Conservation (phyloP, 2,329 filamentous ascomycete genomes). For the Clonostachys byssicola region DNA sequence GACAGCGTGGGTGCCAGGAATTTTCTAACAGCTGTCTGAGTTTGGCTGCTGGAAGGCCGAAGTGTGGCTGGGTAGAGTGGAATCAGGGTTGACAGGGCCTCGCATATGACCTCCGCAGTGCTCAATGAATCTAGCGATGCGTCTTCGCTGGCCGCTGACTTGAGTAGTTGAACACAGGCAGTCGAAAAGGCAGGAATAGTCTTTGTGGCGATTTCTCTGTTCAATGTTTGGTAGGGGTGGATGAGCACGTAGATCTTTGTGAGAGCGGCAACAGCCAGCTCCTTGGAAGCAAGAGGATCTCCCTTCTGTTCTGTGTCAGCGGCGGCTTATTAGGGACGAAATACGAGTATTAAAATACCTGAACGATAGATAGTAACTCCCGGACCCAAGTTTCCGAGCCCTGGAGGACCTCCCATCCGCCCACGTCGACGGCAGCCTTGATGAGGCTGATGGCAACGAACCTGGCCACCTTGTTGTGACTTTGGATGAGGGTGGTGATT, state of each 20-base stretch:
- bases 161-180: constrained; percentile 64
- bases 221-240: constrained; percentile 75
- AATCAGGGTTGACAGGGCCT: constrained; percentile 67
- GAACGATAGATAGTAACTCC: constrained; percentile 69
- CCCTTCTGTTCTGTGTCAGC: constrained; percentile 56
- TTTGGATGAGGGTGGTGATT: constrained; percentile 72
- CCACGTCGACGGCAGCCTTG: constrained; percentile 78
- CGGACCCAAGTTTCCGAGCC: constrained; percentile 72
- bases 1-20: constrained; percentile 63
- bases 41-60: constrained; percentile 68
- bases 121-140: constrained; percentile 27
- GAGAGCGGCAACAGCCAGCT: constrained; percentile 70
- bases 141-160: constrained; percentile 28
- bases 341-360: constrained; percentile 38
- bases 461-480: constrained; percentile 68
- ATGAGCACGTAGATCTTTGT: constrained; percentile 81
- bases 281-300: constrained; percentile 71
- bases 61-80: constrained; percentile 82
- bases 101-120: constrained; percentile 64
- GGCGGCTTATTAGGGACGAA: constrained; percentile 10
- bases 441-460: constrained; percentile 75
- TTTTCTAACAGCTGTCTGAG: constrained; percentile 54
- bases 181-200: constrained; percentile 71
- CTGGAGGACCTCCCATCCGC: constrained; percentile 78
- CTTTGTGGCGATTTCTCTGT: constrained; percentile 84